Evolutionary conservation across 306 rosid genomes (phyloP), one percentile per base, ranked within the genome.

Genomic region (Sicyos edulis): DNA sequence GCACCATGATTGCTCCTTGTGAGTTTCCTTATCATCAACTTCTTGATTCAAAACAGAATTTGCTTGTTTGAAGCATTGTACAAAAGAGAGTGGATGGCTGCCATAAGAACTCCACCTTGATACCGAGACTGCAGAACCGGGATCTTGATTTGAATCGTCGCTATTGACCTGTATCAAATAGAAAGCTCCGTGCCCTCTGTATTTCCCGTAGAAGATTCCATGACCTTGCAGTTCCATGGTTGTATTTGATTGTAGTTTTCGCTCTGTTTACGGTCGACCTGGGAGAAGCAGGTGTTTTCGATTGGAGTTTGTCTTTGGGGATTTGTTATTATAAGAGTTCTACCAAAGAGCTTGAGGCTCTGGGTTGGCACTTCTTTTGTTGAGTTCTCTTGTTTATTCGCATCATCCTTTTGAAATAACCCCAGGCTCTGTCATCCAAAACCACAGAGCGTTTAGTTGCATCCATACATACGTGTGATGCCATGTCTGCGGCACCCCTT

Each of bases 321-420:
- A 19, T 88, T 83, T 40, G 80, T 62, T 50, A 92, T 75, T 10
- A 83, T 15, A 1, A 89, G 77, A 54, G 87, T 89, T 54, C 82
- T 78, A 52, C 97, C 97, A 32, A 92, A 89, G 61, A 92, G 96
- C 82, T 86, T 92, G 50, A 92, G 81, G 71, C 79, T 83, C 13
- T 85, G 79, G 9, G 73, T 10, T 1, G 85, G 78, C 37, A 78
- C 76, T 78, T 86, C 87, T 54, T 76, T 82, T 50, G 81, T 47
- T 20, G 77, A 76, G 56, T 57, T 79, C 1, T 80, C 88, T 75
- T 57, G 76, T 21, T 75, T 70, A 63, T 16, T 64, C 19, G 24
- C 77, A 44, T 37, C 44, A 37, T 78, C 89, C 3, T 76, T 78
- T 19, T 72, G 76, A 59, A 74, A 75, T 60, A 62, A 73, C 62